Evolutionary conservation across 1,139 yeast species (phyloP), one percentile per base, ranked within the genome.

Genomic region (Suhomyces taliae): DNA sequence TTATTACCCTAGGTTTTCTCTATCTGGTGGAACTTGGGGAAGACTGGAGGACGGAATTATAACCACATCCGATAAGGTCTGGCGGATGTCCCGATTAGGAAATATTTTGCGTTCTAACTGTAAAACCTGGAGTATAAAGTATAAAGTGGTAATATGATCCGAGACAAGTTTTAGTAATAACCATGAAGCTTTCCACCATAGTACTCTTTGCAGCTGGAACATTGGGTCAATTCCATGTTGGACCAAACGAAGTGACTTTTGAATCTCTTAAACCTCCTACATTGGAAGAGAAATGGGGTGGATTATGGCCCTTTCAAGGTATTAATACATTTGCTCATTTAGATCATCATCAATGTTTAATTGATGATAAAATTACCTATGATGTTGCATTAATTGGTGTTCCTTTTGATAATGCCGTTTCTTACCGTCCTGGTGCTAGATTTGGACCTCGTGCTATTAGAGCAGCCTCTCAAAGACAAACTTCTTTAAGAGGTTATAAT

Each of bases 361-460:
- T 79, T 8, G 67, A 81, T 42, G 69, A 78, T 2, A 74, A 72
- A 1, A 57, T 64, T 4, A 56, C 67, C 1, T 86, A 74, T 55
- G 95, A 87, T 56, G 75, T 87, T 45, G 95, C 83, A 1, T 57
- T 87, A 24, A 74, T 87, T 50, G 93, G 93, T 8, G 87, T 84
- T 6, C 93, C 93, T 1, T 86, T 86, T 58, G 93, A 86, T 58
- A 85, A 91, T 4, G 90, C 90, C 0, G 82, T 82, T 0, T 79
- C 89, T 2, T 86, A 83, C 61, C 71, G 91, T 50, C 79, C 89
- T 0, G 91, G 93, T 15, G 90, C 95, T 6, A 69, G 95, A 48
- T 87, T 87, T 64, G 95, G 95, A 1, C 95, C 95, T 4, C 70
- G 87, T 43, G 88, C 90, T 4, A 83, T 87, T 43, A 70, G 95